Evolutionary conservation across 1,139 yeast species (phyloP).

Genomic region (Torulaspora pretoriensis): DNA sequence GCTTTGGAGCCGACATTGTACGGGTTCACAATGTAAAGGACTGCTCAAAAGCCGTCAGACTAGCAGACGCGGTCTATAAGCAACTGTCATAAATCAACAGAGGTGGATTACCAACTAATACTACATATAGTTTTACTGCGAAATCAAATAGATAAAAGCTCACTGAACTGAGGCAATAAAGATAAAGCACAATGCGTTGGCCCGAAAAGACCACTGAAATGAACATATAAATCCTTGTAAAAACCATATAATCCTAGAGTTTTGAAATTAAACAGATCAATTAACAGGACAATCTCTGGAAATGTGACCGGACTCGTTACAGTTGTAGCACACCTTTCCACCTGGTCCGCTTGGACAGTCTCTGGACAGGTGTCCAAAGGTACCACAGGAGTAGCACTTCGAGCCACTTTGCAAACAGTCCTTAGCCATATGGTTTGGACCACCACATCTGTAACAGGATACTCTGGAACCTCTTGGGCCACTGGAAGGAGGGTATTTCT

Average conservation of each 20-base stretch:
- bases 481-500: constrained; percentile 18
- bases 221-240: background rate
- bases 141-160: constrained; percentile 10
- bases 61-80: constrained; percentile 69
- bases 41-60: constrained; percentile 55
- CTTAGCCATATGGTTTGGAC: constrained; percentile 89
- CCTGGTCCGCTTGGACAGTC: constrained; percentile 59
- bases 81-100: constrained; percentile 16
- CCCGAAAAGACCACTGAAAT: background rate
- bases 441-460: constrained; percentile 88
- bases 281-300: constrained; percentile 68
- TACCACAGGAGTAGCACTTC: constrained; percentile 91
- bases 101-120: constrained; percentile 10
- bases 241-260: background rate
- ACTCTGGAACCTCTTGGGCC: constrained; percentile 40
- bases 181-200: constrained; percentile 1
- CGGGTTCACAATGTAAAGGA: constrained; percentile 83
- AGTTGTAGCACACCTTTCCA: constrained; percentile 72
- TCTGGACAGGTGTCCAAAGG: constrained; percentile 81
- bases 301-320: constrained; percentile 87
- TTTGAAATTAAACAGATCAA: constrained; percentile 1
- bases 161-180: constrained; percentile 11
- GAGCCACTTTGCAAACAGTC: constrained; percentile 76
- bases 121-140: constrained; percentile 11
- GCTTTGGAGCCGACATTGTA: constrained; percentile 72